These are phyloP conservation scores for Fusarium albosuccineum DNA, from an alignment of 2,329 filamentous ascomycete genomes.

Conservation along the genomic window DNA sequence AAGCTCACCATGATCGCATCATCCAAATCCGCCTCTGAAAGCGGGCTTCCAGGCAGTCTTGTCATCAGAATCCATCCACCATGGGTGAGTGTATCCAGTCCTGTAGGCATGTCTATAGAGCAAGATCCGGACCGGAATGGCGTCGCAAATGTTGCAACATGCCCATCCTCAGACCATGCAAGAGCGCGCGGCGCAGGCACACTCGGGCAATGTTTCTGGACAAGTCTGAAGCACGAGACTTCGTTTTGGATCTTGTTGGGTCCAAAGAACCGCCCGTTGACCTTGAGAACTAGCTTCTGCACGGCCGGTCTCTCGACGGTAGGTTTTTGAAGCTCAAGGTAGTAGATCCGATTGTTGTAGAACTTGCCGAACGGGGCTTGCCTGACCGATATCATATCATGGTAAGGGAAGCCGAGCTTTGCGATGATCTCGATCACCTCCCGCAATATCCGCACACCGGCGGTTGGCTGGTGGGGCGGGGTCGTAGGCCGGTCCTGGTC, in stretches of 20 bases:
- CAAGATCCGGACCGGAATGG: accelerated
- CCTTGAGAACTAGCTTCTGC: conserved; percentile 9
- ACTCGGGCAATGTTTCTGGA: not conserved
- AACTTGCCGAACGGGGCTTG: not conserved
- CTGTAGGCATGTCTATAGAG: not conserved
- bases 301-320: no score
- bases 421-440: no score
- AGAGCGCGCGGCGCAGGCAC: not conserved
- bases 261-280: conserved; percentile 21
- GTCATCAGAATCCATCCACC: conserved; percentile 25
- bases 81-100: not conserved
- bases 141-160: not conserved
- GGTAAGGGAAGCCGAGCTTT: no score
- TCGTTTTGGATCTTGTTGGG: conserved; percentile 18
- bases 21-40: not conserved
- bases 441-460: no score
- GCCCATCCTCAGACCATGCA: conserved; percentile 24
- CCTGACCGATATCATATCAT: no score
- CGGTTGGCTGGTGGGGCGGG: no score
- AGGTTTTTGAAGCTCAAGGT: not conserved
- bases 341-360: conserved; percentile 26
- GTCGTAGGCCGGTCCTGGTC: no score
- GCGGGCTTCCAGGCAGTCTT: not conserved
- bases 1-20: not conserved
- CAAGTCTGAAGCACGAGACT: conserved; percentile 10